Conservation (phyloP, 495 filamentous ascomycete genomes). For the Bacidia rubella region DNA sequence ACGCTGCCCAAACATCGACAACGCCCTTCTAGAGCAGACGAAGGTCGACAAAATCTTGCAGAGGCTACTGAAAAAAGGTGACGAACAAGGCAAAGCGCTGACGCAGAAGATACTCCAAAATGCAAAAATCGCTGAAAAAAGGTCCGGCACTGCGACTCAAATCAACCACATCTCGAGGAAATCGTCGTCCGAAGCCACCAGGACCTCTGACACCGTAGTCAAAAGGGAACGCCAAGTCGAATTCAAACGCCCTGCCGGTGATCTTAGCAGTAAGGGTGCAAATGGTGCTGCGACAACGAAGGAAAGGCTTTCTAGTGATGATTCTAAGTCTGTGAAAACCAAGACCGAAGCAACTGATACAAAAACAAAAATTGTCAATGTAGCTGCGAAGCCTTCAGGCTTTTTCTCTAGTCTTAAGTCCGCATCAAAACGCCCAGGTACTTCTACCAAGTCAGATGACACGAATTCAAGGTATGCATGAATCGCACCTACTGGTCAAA, state of each 20-base stretch:
- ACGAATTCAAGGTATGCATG: conserved; percentile 14
- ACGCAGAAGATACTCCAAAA: conserved; percentile 45
- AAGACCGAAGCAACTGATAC: conserved; percentile 18
- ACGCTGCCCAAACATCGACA: conserved; percentile 48
- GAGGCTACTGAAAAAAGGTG: conserved; percentile 52
- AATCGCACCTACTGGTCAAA: neutral
- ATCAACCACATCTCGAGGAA: conserved; percentile 25
- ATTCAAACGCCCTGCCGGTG: neutral
- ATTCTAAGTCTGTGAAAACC: conserved; percentile 21
- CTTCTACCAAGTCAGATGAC: conserved; percentile 25
- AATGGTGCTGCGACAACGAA: conserved; percentile 6
- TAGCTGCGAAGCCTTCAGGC: conserved; percentile 42
- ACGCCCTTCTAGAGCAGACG: conserved; percentile 46
- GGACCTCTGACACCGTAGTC: conserved; percentile 24
- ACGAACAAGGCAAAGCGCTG: conserved; percentile 42
- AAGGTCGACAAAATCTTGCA: conserved; percentile 53
- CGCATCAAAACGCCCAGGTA: conserved; percentile 47
- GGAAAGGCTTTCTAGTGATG: conserved; percentile 6
- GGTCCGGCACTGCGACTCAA: conserved; percentile 12
- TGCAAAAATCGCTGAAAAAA: conserved; percentile 34
- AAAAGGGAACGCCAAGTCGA: conserved; percentile 11
- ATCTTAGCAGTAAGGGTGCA: conserved; percentile 3
- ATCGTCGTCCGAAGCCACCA: conserved; percentile 33
- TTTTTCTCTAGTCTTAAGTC: conserved; percentile 46
- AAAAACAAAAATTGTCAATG: conserved; percentile 35